phyloP scores from a whole-genome alignment of 169 alveolate genomes.

The Eimeria necatrix region DNA sequence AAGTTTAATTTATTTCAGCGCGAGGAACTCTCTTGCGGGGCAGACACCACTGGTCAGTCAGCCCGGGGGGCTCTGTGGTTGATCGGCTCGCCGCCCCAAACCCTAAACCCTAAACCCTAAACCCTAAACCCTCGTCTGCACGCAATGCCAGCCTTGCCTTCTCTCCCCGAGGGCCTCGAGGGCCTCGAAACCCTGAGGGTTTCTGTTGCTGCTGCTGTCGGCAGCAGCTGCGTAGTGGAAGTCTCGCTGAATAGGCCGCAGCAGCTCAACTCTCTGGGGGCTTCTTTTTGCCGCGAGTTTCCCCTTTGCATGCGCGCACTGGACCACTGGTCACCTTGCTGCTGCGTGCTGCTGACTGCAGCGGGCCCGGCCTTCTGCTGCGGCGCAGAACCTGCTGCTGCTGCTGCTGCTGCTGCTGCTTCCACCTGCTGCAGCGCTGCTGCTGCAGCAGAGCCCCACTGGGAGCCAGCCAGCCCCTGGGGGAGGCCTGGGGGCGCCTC shows the following conservation, averaged over 20 bases:
- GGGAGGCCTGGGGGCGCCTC: no score
- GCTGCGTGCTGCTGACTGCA: constrained; percentile 40
- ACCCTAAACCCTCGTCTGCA: neutral
- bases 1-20: neutral
- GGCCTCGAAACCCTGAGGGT: neutral
- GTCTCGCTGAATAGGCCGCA: constrained; percentile 82
- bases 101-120: constrained; percentile 15
- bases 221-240: neutral
- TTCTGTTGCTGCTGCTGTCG: neutral
- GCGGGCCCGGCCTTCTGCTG: constrained; percentile 50
- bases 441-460: neutral
- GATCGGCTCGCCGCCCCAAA: no score
- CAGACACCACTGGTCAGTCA: constrained; percentile 22
- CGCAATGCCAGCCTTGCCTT: neutral
- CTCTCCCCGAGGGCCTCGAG: neutral
- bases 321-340: constrained; percentile 46
- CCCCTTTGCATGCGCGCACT: constrained; percentile 39
- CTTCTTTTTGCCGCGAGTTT: constrained; percentile 80
- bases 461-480: neutral
- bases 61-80: no score
- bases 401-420: neutral
- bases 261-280: constrained; percentile 83
- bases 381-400: constrained; percentile 37
- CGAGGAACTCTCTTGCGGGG: neutral
- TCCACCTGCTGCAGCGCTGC: neutral